A percentile compares a stretch with the other conserved stretches of the same genome.
Evolutionary conservation across 2,329 filamentous ascomycete species (phyloP).

Genomic region (Alternaria novae-zelandiae): DNA sequence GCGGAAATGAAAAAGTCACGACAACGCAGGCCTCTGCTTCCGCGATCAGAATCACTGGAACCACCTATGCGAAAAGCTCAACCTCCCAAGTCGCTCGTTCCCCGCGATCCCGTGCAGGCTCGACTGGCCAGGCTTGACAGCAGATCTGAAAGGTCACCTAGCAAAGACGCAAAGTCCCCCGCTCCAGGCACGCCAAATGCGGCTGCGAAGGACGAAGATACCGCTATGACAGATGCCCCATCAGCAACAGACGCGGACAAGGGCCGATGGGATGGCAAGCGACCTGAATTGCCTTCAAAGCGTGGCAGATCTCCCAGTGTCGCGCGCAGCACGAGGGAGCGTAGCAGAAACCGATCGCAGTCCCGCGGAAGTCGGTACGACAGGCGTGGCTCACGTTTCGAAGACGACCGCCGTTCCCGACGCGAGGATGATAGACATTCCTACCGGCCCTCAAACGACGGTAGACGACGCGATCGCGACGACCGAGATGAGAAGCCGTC

Average conservation of each 20-base stretch:
- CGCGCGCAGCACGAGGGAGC: conserved; percentile 35
- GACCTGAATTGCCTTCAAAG: conserved; percentile 30
- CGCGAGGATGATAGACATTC: conserved; percentile 36
- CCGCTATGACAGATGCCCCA: conserved; percentile 35
- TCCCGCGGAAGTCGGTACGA: conserved; percentile 44
- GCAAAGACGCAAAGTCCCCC: conserved; percentile 24
- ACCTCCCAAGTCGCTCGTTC: conserved; percentile 44
- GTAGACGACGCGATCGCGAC: conserved; percentile 27
- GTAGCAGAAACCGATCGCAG: conserved; percentile 37
- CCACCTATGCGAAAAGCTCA: conserved; percentile 47
- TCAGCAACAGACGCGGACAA: conserved; percentile 20
- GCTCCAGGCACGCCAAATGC: conserved; percentile 22
- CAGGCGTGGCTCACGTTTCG: conserved; percentile 29
- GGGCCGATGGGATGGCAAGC: conserved; percentile 33
- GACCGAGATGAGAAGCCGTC: conserved; percentile 26
- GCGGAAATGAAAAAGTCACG: conserved; percentile 47
- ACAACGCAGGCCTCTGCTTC: conserved; percentile 45
- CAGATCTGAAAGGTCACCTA: conserved; percentile 33
- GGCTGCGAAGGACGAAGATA: conserved; percentile 29
- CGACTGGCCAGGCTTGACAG: conserved; percentile 40
- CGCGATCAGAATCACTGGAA: conserved; percentile 48
- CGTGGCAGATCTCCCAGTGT: conserved; percentile 40
- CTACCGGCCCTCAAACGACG: conserved; percentile 34
- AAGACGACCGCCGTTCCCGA: conserved; percentile 33
- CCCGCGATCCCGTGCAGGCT: conserved; percentile 40